These are phyloP conservation scores for Prinsepia uniflora DNA, from an alignment of 306 rosid species.

Conservation along the genomic window DNA sequence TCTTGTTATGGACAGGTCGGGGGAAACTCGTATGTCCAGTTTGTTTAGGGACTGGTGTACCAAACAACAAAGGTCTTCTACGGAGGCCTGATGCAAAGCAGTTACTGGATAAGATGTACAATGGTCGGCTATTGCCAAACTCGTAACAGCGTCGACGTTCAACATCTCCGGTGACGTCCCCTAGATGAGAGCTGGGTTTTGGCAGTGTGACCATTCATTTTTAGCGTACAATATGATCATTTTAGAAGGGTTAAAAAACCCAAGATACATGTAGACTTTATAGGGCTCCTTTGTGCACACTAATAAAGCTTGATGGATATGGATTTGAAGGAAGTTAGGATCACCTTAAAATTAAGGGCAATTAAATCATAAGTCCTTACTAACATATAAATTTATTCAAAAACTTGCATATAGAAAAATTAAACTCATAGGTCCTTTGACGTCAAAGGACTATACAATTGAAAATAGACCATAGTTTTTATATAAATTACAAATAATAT, in stretches of 20 bases:
- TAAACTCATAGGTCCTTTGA: too few relatives aligned
- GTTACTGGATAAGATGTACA: constrained; percentile 88
- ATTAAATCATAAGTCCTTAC: too few relatives aligned
- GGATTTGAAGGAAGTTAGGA: not conserved
- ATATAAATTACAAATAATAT: too few relatives aligned
- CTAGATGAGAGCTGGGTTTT: not conserved
- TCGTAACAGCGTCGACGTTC: constrained; percentile 36
- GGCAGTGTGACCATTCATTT: not conserved
- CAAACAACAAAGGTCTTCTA: constrained; percentile 87
- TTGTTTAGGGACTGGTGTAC: constrained; percentile 91
- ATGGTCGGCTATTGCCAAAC: constrained; percentile 72
- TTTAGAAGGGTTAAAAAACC: constrained; percentile 4
- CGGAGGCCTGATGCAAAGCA: constrained; percentile 79
- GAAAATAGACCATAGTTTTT: too few relatives aligned
- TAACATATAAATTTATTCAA: too few relatives aligned
- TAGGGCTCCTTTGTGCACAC: not conserved
- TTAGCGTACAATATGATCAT: not conserved
- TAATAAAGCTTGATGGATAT: not conserved
- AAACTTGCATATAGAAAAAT: too few relatives aligned
- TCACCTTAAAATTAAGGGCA: too few relatives aligned
- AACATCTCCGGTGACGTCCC: not conserved
- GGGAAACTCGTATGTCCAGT: constrained; percentile 97
- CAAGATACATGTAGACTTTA: constrained; percentile 2
- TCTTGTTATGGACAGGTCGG: constrained; percentile 47
- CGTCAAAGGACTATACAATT: too few relatives aligned